A percentile compares a stretch with the other conserved stretches of the same genome.
phyloP scores from a whole-genome alignment of 805 yeast species.

The Spathaspora sp. region DNA sequence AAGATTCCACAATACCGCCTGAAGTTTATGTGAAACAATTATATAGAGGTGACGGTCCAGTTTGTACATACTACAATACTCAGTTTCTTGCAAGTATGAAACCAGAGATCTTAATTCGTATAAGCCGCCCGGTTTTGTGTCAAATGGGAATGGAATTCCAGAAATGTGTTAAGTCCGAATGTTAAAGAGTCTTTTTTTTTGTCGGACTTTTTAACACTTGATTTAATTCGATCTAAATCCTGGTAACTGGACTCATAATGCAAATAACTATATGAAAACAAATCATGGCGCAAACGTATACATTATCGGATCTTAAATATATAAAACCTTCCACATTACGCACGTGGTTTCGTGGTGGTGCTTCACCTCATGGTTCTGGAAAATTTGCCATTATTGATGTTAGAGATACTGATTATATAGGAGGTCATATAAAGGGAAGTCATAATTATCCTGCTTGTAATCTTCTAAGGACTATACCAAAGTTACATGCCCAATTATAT shows the following conservation, averaged over 20 bases:
- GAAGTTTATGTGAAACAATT: too few relatives aligned
- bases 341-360: slow-evolving; percentile 41
- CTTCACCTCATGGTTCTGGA: slow-evolving; percentile 34
- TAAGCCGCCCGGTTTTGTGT: too few relatives aligned
- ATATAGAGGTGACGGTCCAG: too few relatives aligned
- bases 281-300: slow-evolving; percentile 12
- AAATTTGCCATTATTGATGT: slow-evolving; percentile 70
- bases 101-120: too few relatives aligned
- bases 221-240: neutral
- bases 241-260: neutral
- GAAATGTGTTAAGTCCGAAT: too few relatives aligned
- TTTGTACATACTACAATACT: too few relatives aligned
- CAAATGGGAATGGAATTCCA: too few relatives aligned
- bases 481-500: slow-evolving; percentile 29
- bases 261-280: neutral
- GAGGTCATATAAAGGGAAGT: slow-evolving; percentile 66
- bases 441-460: slow-evolving; percentile 52
- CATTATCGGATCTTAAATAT: slow-evolving; percentile 43
- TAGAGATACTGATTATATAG: slow-evolving; percentile 76
- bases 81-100: too few relatives aligned
- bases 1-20: too few relatives aligned
- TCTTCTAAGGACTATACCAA: slow-evolving; percentile 37
- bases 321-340: slow-evolving; percentile 43
- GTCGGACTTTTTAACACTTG: too few relatives aligned
- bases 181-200: too few relatives aligned